Evolutionary conservation across 1,284 basidiomycete species (phyloP), one percentile per base, ranked within the genome.

Genomic region (Ganoderma resinaceum): DNA sequence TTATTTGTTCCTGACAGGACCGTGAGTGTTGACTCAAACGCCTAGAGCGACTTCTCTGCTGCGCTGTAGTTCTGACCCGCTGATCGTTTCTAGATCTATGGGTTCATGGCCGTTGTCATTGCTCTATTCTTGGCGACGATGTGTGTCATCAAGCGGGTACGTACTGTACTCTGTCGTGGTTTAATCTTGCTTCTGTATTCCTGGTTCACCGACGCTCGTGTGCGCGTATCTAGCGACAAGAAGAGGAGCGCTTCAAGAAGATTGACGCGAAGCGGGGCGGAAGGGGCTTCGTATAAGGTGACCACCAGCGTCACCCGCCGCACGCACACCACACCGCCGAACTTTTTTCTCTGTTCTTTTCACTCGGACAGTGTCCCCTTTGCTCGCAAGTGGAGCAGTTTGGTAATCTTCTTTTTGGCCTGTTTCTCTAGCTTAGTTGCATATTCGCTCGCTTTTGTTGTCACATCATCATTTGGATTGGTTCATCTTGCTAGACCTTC

Each of bases 261-360:
- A 96, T 96, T 73, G 94, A 96, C 75, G 87, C 87, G 70, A 96
- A 96, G 82, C 90, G 92, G 72, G 94, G 93, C 70, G 92, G 92
- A 65, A 83, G 85, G 69, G 92, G 93, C 70, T 96, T 96, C 76
- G 94, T 95, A 71, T 96, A 84, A 91, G 57, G 64, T 62, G 66
- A 40, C 57, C 26, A 16, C 38, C 31, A 37, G 11, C 9, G 53
- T 26, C 40, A 29, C 18, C 26, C 7, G 1, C 35, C 55, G 59
- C 52, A 57, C 63, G 12, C 33, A 23, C 58, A 20, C 20, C 37
- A 38, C 38, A 26, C 23, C 37, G 11, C n/a, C 38, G 37, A 38
- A 60, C 37, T 42, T 40, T 26, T 26, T 14, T 38, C 57, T 59
- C 37, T 38, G 58, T 60, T 60, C 35, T 58, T 40, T 60, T 46